A percentile compares a stretch with the other conserved stretches of the same genome.
Evolutionary conservation across 106 monocot species (phyloP).

Genomic region (Dioscorea dumetorum): DNA sequence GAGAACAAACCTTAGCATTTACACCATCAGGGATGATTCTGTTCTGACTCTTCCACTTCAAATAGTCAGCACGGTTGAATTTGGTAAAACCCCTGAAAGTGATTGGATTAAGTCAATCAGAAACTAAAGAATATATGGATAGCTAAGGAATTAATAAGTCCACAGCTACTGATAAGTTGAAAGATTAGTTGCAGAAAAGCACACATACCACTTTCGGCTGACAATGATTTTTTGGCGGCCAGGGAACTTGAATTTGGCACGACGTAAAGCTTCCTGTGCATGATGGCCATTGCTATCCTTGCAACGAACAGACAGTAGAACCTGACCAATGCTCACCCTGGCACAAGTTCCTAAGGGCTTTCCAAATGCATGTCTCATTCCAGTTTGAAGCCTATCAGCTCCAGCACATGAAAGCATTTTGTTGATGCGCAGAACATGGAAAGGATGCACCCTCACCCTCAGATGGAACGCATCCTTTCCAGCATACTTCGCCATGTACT

Average conservation of each 20-base stretch:
- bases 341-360: slow-evolving; percentile 83
- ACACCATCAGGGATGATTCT: slow-evolving; percentile 56
- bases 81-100: slow-evolving; percentile 65
- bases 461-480: slow-evolving; percentile 91
- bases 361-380: slow-evolving; percentile 87
- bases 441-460: slow-evolving; percentile 72
- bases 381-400: slow-evolving; percentile 95
- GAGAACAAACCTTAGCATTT: slow-evolving; percentile 53
- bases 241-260: slow-evolving; percentile 84
- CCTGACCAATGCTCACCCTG: slow-evolving; percentile 62
- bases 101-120: no score
- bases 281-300: slow-evolving; percentile 49
- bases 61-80: slow-evolving; percentile 51
- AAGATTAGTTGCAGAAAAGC: background rate
- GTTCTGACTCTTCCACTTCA: slow-evolving; percentile 50
- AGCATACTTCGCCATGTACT: slow-evolving; percentile 86
- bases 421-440: slow-evolving; percentile 86
- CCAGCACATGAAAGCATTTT: slow-evolving; percentile 96
- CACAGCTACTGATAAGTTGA: background rate
- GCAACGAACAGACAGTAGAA: slow-evolving; percentile 72
- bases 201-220: slow-evolving; percentile 49
- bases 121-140: background rate
- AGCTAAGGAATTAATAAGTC: background rate
- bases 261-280: slow-evolving; percentile 61
- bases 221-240: slow-evolving; percentile 80